These are phyloP conservation scores for Fusarium pseudoanthophilum DNA, from an alignment of 2,329 filamentous ascomycete species.

Conservation along the genomic window DNA sequence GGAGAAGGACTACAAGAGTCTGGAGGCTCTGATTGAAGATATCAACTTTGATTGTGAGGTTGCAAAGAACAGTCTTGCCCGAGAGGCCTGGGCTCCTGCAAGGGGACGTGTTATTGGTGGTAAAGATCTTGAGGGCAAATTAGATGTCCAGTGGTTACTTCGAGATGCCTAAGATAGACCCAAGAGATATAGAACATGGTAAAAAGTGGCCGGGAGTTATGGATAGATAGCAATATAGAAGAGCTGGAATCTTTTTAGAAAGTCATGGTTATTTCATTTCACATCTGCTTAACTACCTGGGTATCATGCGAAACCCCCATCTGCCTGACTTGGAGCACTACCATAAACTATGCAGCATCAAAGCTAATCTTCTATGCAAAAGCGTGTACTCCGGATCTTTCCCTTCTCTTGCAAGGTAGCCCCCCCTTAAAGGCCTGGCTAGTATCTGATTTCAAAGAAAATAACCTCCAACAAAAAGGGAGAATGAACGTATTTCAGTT, in stretches of 20 bases:
- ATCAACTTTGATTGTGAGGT: constrained; percentile 91
- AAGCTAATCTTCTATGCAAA: constrained; percentile 21
- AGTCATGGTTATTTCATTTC: constrained; percentile 32
- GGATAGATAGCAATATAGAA: constrained; percentile 39
- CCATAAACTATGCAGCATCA: constrained; percentile 24
- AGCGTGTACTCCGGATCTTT: not conserved
- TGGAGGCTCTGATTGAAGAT: constrained; percentile 87
- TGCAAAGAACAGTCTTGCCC: constrained; percentile 75
- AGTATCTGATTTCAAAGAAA: constrained; percentile 30
- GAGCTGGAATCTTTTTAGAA: constrained; percentile 12
- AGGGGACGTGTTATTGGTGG: constrained; percentile 49
- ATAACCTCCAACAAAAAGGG: constrained; percentile 35
- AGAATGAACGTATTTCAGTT: constrained; percentile 40
- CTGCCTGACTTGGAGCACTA: constrained; percentile 3
- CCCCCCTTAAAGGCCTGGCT: constrained; percentile 29
- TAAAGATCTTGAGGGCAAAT: constrained; percentile 43
- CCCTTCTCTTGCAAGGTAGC: constrained; percentile 5
- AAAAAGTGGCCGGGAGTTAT: constrained; percentile 36
- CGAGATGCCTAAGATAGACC: constrained; percentile 36
- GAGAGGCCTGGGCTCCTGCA: constrained; percentile 68
- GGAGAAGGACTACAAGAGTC: constrained; percentile 86
- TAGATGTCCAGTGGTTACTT: constrained; percentile 56
- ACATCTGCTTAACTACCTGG: constrained; percentile 33
- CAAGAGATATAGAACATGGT: constrained; percentile 1
- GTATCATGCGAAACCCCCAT: constrained; percentile 40